Base-by-base conservation (phyloP, 768 basidiomycete genomes). In the Pleurotus salmoneostramineus region DNA sequence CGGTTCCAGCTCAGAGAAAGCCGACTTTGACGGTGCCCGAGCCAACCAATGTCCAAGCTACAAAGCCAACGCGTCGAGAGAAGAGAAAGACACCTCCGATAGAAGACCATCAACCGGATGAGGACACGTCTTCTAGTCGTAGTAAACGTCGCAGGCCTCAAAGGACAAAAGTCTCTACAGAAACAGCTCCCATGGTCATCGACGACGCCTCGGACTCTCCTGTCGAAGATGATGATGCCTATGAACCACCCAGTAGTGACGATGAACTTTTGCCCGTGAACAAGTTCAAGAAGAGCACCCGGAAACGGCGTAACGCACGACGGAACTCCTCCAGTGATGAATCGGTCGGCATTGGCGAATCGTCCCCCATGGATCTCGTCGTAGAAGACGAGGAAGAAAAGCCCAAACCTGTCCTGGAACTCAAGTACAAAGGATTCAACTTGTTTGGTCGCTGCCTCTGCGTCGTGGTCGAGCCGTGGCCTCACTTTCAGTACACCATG, bases 401-500 rank as follows among this genome's bases (percentile, higher is more conserved):
- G 63, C 89, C 87, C 10, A 89, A 92, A 64, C 85, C 88, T 5
- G 61, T 79, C 33, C 72, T 92, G 35, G 78, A 82, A 56, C 77
- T 93, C 36, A 79, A 69, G 56, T 93, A 89, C 62, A 80, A 82
- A 63, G 87, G 88, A 10, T 91, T 91, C 69, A 77, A 72, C 54
- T 84, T 92, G 49, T 80, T 82, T 58, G 87, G 85, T 0, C 82
- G 83, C 56, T 91, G 88, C 68, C 78, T 94, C 14, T 91, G 89
- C 65, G 79, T 94, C 36, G 87, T 94, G 21, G 84, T 93, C 12
- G 92, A 94, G 67, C 93, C 92, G 12, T 91, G 84, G 78, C 87
- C 89, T 3, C 72, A 81, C 11, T 66, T 84, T 37, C 79, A 76
- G 36, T 55, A 55, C 31, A 33, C 52, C 37, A 62, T 70, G 3